Conservation (phyloP, 192 early-diverging fungal species). For the Mortierella antarctica region DNA sequence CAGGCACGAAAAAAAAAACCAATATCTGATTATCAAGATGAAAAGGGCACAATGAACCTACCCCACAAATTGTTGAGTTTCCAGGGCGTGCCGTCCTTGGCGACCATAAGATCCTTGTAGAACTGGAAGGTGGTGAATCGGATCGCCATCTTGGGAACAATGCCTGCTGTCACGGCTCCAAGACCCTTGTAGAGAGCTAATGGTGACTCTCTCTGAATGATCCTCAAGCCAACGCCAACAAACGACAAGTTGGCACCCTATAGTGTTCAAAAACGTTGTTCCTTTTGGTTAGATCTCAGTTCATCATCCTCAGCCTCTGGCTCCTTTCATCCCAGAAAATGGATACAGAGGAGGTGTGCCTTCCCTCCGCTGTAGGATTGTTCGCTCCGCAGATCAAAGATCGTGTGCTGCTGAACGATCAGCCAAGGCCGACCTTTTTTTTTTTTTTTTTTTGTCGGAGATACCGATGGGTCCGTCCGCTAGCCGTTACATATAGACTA, state of each 20-base stretch:
- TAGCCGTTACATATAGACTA: too few species aligned
- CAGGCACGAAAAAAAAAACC: conserved; percentile 2
- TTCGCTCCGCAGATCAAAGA: too few species aligned
- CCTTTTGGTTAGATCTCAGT: background rate
- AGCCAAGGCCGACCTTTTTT: background rate
- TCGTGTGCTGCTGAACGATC: background rate
- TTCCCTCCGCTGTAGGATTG: too few species aligned
- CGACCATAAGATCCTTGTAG: conserved; percentile 85
- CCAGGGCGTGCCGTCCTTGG: conserved; percentile 78
- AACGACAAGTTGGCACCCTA: conserved; percentile 69
- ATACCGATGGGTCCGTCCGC: background rate
- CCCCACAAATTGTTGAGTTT: conserved; percentile 60
- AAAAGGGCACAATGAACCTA: conserved; percentile 23
- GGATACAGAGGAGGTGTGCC: background rate
- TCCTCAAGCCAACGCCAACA: conserved; percentile 85
- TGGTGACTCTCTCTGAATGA: conserved; percentile 87
- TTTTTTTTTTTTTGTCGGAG: conserved; percentile 1
- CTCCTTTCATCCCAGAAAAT: background rate
- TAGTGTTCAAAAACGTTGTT: background rate
- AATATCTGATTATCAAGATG: conserved; percentile 7
- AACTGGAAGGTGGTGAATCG: conserved; percentile 96
- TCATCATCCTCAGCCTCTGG: background rate
- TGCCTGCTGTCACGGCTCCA: conserved; percentile 94
- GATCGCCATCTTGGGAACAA: conserved; percentile 99
- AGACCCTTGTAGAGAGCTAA: conserved; percentile 97